Base-by-base conservation (phyloP, 2,329 filamentous ascomycete genomes). In the Cryphonectria carpinicola region DNA sequence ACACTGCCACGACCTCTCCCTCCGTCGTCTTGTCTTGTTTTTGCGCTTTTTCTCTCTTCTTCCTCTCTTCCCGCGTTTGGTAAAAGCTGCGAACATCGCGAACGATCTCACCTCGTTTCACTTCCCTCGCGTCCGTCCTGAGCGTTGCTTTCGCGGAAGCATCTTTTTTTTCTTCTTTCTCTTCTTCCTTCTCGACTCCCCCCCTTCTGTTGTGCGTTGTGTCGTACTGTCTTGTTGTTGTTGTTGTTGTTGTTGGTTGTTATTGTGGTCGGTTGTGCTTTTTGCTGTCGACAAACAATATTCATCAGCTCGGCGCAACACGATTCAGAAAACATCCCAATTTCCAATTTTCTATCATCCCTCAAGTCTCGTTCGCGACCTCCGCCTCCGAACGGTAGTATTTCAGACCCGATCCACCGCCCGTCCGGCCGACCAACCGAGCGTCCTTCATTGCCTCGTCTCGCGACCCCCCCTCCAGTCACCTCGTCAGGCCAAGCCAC, bases 81-180 rank as follows among this genome's bases (percentile, higher is more conserved):
- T 67, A 32, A n/a, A 61, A 61, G 37, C 41, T 22, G n/a, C 54
- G 52, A 14, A n/a, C 63, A 66, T 62, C 58, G 70, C 68, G 70
- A 69, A 68, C 67, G 65, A 69, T 60, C 43, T 52, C 52, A 61
- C 70, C 63, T 69, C 70, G 68, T 68, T 66, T 67, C n/a, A 28
- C 65, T 64, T 46, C 39, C 66, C 67, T 63, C 58, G 66, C 67
- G 68, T 62, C 67, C 67, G 70, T 65, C 70, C 63, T 69, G 70
- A 69, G 70, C 70, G 70, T 72, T 72, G 70, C 68, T 72, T 67
- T 58, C 65, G 70, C 49, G 66, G 49, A 67, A 72, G 70, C 68
- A 72, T 72, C 68, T 60, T 72, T 67, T 72, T 39, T 61, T 61
- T 60, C 39, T 41, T 14, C 17, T 49, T 32, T 32, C 63, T 39